Percentiles rank a stretch among this genome's conserved stretches.
phyloP scores from a whole-genome alignment of 257 asterid genomes.

The Salvia rosmarinus region DNA sequence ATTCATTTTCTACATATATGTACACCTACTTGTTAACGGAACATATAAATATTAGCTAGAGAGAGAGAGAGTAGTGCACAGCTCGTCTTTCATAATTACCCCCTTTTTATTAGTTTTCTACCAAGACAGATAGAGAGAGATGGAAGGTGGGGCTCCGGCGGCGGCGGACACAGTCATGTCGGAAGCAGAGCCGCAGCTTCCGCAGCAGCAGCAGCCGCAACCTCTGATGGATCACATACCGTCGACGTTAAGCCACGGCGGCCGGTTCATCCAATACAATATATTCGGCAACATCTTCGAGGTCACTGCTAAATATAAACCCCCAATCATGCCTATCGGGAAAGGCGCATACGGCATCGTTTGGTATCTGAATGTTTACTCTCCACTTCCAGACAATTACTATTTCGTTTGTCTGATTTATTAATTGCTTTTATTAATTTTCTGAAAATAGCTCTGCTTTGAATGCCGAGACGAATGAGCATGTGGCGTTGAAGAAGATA shows the following conservation, averaged over 20 bases:
- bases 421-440: background rate
- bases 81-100: conserved; percentile 20
- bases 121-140: conserved; percentile 38
- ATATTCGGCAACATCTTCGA: conserved; percentile 95
- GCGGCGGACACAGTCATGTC: conserved; percentile 86
- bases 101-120: conserved; percentile 27
- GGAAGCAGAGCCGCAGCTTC: conserved; percentile 64
- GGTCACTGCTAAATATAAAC: conserved; percentile 92
- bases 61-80: conserved; percentile 29
- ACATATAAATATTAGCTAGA: background rate
- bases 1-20: too few relatives aligned
- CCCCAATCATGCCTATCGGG: conserved; percentile 98
- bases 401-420: background rate
- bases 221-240: conserved; percentile 71
- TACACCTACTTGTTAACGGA: too few relatives aligned
- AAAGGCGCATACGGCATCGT: conserved; percentile 99
- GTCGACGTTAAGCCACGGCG: conserved; percentile 86
- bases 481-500: conserved; percentile 92
- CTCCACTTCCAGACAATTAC: background rate
- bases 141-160: conserved; percentile 81
- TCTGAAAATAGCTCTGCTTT: conserved; percentile 65
- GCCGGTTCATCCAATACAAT: conserved; percentile 86
- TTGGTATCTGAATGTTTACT: conserved; percentile 53
- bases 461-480: conserved; percentile 95
- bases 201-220: conserved; percentile 45